Base-by-base conservation (phyloP, 2,329 filamentous ascomycete genomes). In the Bimuria novae-zelandiae region DNA sequence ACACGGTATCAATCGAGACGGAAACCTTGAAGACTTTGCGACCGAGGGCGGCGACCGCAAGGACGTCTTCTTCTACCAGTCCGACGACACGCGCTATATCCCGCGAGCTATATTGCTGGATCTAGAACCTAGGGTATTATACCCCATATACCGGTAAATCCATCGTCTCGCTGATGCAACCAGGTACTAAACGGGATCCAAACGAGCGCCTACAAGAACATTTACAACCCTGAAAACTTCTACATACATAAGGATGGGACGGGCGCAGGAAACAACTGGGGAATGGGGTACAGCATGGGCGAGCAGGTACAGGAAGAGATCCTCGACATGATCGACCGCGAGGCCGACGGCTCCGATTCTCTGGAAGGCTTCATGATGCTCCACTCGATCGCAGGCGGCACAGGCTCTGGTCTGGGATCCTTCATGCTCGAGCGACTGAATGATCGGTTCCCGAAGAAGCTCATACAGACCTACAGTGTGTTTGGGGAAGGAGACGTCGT, bases 171-270 rank as follows among this genome's bases (percentile, higher is more conserved):
- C 43, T 44, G 14, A 43, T n/a, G 10, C 3, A 4, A 16, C 19
- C 59, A 84, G 87, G 89, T 97, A 59, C 89, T 99, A 70, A 89
- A 97, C 71, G 81, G 86, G 56, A 99, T 99, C 64, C 93, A 97
- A 77, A 89, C 88, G 8, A 92, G 94, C 1, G 88, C 92, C 0
- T 99, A 99, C 80, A 91, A 89, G 75, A 97, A 99, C 74, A 99
- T 99, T 55, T 99, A 99, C 84, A 99, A 99, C 73, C 94, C 94
- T 0, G 94, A 99, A 76, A 99, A 99, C 80, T 97, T 97, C 78
- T 99, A 95, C 73, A 86, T 97, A 48, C 91, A 93, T 66, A 95
- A 96, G 74, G 89, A 93, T 77, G 94, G 94, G 52, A 86, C 90
- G 50, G 94, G 94, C 40, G 94, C 94, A 6, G 94, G 92, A 40